phyloP scores from a whole-genome alignment of 192 early-diverging fungal species.

The Coemansia sp. region DNA sequence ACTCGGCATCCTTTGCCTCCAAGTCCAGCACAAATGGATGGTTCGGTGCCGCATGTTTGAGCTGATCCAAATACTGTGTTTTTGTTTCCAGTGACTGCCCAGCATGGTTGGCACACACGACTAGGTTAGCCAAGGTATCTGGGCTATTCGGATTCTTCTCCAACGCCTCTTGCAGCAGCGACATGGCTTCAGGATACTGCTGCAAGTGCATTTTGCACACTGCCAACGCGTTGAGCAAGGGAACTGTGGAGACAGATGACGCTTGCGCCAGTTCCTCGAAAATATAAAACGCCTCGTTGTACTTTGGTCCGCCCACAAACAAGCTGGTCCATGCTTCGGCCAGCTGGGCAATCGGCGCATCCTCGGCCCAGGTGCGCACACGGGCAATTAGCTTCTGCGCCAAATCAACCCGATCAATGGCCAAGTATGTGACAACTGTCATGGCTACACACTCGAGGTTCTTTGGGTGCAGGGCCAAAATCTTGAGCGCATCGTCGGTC shows the following conservation, averaged over 20 bases:
- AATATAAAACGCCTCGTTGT: conserved; percentile 87
- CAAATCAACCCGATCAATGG: conserved; percentile 79
- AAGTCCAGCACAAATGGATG: conserved; percentile 80
- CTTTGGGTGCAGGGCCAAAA: conserved; percentile 67
- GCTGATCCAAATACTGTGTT: conserved; percentile 66
- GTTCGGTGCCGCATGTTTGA: conserved; percentile 69
- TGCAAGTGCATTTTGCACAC: conserved; percentile 77
- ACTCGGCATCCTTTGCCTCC: conserved; percentile 75
- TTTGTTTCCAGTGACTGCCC: conserved; percentile 69
- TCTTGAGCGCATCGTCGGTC: conserved; percentile 70
- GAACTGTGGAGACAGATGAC: conserved; percentile 68
- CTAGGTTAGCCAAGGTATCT: conserved; percentile 85
- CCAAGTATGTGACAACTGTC: conserved; percentile 73
- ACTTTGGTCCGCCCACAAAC: conserved; percentile 69
- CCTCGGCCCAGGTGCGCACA: conserved; percentile 89
- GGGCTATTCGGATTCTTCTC: conserved; percentile 69
- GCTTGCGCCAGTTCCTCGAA: conserved; percentile 90
- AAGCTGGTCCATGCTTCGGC: conserved; percentile 88
- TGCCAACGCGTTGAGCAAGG: conserved; percentile 78
- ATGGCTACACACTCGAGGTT: conserved; percentile 81
- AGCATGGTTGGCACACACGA: conserved; percentile 68
- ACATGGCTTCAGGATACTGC: conserved; percentile 80
- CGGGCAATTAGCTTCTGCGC: conserved; percentile 76
- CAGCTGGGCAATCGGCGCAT: conserved; percentile 89
- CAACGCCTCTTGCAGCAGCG: conserved; percentile 74